phyloP scores from a whole-genome alignment of 768 basidiomycete genomes.

The Thelephora ganbajun region DNA sequence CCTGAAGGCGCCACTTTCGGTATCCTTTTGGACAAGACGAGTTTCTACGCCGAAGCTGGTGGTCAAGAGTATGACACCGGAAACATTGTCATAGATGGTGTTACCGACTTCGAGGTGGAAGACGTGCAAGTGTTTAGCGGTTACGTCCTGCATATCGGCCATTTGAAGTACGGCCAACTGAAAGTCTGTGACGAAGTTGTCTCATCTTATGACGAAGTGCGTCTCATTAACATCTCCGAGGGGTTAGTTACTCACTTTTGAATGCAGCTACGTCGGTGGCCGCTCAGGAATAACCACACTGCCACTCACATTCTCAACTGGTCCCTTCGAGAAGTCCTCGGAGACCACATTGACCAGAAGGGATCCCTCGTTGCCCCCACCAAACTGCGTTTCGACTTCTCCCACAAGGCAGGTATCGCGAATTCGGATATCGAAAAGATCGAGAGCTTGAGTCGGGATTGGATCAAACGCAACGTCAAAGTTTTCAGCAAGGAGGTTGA shows the following conservation, averaged over 20 bases:
- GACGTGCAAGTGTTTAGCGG: slow-evolving; percentile 93
- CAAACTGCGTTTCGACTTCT: slow-evolving; percentile 97
- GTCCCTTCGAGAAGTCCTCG: slow-evolving; percentile 81
- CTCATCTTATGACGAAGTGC: slow-evolving; percentile 85
- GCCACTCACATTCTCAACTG: slow-evolving; percentile 98
- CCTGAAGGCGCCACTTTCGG: slow-evolving; percentile 65
- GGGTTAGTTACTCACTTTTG: neutral
- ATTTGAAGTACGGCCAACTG: slow-evolving; percentile 78
- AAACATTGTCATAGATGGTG: slow-evolving; percentile 82
- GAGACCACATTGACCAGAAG: slow-evolving; percentile 96
- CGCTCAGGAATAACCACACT: slow-evolving; percentile 94
- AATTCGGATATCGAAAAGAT: slow-evolving; percentile 67
- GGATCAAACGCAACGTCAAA: slow-evolving; percentile 81
- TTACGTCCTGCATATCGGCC: slow-evolving; percentile 88
- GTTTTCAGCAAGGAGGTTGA: slow-evolving; percentile 83
- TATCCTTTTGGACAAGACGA: slow-evolving; percentile 79
- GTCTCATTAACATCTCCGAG: slow-evolving; percentile 7
- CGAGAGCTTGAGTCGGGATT: slow-evolving; percentile 71
- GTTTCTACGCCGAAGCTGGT: slow-evolving; percentile 95
- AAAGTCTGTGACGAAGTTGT: slow-evolving; percentile 71
- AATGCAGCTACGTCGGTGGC: slow-evolving; percentile 76
- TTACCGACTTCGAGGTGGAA: slow-evolving; percentile 84
- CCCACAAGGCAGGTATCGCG: slow-evolving; percentile 83
- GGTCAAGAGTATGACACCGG: slow-evolving; percentile 98
- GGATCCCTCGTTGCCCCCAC: slow-evolving; percentile 93